Percentiles rank a stretch among this genome's conserved stretches.
phyloP scores from a whole-genome alignment of 176 grass and related monocot species.

The Oryza meyeriana region DNA sequence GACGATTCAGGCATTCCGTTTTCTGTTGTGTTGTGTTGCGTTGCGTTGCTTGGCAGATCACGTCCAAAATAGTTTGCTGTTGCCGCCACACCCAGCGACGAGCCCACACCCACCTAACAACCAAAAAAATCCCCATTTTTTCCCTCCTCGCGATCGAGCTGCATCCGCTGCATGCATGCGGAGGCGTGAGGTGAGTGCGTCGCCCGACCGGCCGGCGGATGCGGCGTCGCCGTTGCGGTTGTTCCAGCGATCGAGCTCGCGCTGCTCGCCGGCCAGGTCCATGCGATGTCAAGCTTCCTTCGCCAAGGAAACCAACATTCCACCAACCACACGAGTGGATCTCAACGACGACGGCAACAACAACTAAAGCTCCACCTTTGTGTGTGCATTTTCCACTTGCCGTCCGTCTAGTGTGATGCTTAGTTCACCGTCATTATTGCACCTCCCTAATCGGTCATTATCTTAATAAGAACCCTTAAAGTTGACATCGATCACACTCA shows the following conservation, averaged over 20 bases:
- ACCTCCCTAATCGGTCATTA: not conserved
- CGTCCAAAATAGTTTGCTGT: too few relatives aligned
- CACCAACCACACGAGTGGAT: not conserved
- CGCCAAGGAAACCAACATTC: slow-evolving; percentile 16
- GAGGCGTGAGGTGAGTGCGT: not conserved
- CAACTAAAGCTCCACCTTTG: not conserved
- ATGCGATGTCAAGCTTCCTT: not conserved
- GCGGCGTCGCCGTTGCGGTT: slow-evolving; percentile 44
- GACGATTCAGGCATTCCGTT: too few relatives aligned
- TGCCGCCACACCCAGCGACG: too few relatives aligned
- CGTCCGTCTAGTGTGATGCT: not conserved
- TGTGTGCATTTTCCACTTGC: not conserved
- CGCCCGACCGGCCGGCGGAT: slow-evolving; percentile 14
- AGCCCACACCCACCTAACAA: too few relatives aligned
- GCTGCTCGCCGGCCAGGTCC: not conserved
- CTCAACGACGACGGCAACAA: not conserved
- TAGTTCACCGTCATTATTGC: not conserved
- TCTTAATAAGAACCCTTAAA: too few relatives aligned
- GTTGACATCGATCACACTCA: too few relatives aligned
- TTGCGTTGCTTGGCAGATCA: too few relatives aligned
- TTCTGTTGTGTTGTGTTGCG: too few relatives aligned
- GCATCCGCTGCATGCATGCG: not conserved
- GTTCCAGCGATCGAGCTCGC: too few relatives aligned
- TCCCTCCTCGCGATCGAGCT: not conserved
- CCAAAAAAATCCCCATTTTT: too few relatives aligned